Evolutionary conservation across 805 yeast genomes (phyloP).

Genomic region (Soucietia sequanensis): DNA sequence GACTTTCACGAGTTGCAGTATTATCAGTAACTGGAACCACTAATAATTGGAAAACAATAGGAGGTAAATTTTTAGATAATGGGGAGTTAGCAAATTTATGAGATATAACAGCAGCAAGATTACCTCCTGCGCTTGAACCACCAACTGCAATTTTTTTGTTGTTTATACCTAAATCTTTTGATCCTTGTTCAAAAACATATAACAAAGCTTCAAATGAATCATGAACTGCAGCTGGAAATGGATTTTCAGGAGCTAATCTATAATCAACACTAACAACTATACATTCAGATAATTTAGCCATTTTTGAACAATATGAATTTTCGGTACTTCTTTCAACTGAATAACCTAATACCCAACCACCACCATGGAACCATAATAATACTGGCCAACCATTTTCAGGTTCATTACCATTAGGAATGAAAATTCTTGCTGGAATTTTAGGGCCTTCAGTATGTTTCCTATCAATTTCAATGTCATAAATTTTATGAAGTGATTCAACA

Average conservation of each 20-base stretch:
- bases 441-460: constrained; percentile 25
- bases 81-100: constrained; percentile 30
- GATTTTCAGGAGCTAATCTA: constrained; percentile 49
- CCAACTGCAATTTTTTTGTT: constrained; percentile 35
- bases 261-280: constrained; percentile 49
- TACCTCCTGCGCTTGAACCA: constrained; percentile 50
- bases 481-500: constrained; percentile 21
- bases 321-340: constrained; percentile 38
- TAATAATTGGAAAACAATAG: constrained; percentile 37
- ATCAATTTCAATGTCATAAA: constrained; percentile 29
- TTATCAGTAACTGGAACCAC: constrained; percentile 46
- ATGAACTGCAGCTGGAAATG: constrained; percentile 48
- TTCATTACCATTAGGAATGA: constrained; percentile 31
- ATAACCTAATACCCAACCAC: constrained; percentile 47
- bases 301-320: constrained; percentile 41
- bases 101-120: constrained; percentile 35
- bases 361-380: constrained; percentile 43
- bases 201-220: constrained; percentile 40
- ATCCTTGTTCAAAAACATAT: constrained; percentile 21
- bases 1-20: constrained; percentile 35
- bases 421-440: constrained; percentile 30
- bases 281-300: constrained; percentile 34
- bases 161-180: constrained; percentile 22
- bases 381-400: constrained; percentile 40
- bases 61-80: constrained; percentile 23